phyloP scores from a whole-genome alignment of 352 stramenopile species.

The Globisporangium paroecandrum region DNA sequence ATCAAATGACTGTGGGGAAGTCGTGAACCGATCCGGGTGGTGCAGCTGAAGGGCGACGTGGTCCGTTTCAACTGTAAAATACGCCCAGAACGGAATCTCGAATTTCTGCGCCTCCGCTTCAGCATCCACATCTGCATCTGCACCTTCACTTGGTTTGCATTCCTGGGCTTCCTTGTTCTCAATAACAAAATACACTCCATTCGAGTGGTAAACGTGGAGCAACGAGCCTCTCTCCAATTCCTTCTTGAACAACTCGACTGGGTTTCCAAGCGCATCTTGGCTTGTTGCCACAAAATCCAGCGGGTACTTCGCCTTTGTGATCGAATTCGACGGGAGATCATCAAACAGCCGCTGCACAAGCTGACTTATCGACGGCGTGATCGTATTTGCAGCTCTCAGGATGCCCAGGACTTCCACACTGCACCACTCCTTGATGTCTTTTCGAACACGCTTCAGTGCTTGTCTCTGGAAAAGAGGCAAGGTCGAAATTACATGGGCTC shows the following conservation, averaged over 20 bases:
- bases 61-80: slow-evolving; percentile 56
- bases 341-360: slow-evolving; percentile 76
- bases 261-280: slow-evolving; percentile 55
- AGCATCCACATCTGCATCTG: not conserved
- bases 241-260: slow-evolving; percentile 59
- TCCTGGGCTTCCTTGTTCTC: slow-evolving; percentile 17
- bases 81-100: slow-evolving; percentile 80
- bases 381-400: slow-evolving; percentile 53
- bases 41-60: slow-evolving; percentile 58
- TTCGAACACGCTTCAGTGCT: slow-evolving; percentile 59
- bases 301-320: slow-evolving; percentile 68
- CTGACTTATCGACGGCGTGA: slow-evolving; percentile 60
- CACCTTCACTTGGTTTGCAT: not conserved
- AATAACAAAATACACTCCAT: slow-evolving; percentile 73
- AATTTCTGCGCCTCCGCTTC: slow-evolving; percentile 14
- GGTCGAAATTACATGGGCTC: slow-evolving; percentile 48
- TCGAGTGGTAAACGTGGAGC: slow-evolving; percentile 51
- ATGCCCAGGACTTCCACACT: slow-evolving; percentile 81
- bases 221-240: slow-evolving; percentile 46
- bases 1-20: slow-evolving; percentile 31
- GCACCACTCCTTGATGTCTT: slow-evolving; percentile 83
- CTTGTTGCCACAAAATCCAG: slow-evolving; percentile 65
- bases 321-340: slow-evolving; percentile 46
- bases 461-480: slow-evolving; percentile 74
- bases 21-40: slow-evolving; percentile 37